A percentile compares a stretch with the other conserved stretches of the same genome.
Conservation (phyloP, 1,284 basidiomycete genomes). For the Grifola frondosa region DNA sequence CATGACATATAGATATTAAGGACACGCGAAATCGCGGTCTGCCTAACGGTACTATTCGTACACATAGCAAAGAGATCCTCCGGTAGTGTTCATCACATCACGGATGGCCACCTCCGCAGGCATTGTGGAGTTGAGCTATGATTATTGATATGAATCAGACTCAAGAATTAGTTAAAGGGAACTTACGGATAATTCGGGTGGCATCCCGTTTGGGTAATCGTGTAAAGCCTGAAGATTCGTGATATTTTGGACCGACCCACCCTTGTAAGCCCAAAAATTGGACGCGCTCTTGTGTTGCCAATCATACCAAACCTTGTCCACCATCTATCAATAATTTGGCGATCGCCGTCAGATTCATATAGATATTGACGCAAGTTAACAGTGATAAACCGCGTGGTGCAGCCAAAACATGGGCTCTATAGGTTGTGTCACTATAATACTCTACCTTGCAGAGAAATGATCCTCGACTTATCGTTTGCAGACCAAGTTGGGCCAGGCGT, state of each 20-base stretch:
- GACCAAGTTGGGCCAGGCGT: constrained; percentile 27
- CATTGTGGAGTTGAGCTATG: constrained; percentile 29
- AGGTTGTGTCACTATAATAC: neutral
- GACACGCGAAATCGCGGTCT: too few species aligned
- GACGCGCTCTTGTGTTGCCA: constrained; percentile 33
- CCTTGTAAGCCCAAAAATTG: constrained; percentile 32
- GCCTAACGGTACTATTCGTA: too few species aligned
- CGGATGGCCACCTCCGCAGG: constrained; percentile 29
- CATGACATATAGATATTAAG: too few species aligned
- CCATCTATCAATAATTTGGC: constrained; percentile 31
- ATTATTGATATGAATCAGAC: neutral
- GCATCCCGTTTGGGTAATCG: constrained; percentile 35
- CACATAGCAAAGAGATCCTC: constrained; percentile 35
- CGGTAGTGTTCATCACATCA: constrained; percentile 35
- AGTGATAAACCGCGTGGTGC: constrained; percentile 35
- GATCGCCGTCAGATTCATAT: neutral
- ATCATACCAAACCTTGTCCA: constrained; percentile 40
- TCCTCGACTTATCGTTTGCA: constrained; percentile 26
- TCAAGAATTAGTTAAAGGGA: neutral
- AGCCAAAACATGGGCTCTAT: constrained; percentile 39
- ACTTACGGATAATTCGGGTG: constrained; percentile 32
- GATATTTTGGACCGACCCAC: constrained; percentile 32
- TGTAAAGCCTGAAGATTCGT: constrained; percentile 24
- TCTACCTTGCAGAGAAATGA: too few species aligned
- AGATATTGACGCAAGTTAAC: neutral